Conservation (phyloP, 495 filamentous ascomycete genomes). For the Penicillium fimorum region DNA sequence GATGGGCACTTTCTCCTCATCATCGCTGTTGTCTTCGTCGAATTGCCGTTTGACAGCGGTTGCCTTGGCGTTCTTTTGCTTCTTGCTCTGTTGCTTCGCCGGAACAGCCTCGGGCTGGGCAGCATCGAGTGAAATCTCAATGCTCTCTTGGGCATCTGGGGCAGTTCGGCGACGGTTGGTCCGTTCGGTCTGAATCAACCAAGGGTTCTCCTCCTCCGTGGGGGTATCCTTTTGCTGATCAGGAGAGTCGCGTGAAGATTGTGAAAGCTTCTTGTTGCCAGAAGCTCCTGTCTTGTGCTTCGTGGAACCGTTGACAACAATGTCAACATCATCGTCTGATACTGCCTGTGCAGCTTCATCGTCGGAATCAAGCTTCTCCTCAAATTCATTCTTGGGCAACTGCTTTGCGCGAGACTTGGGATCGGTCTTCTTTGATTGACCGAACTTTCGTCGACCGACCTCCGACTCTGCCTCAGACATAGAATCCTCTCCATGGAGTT, state of each 20-base stretch:
- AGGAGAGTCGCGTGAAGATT: conserved; percentile 19
- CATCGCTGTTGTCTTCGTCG: conserved; percentile 47
- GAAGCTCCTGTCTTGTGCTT: conserved; percentile 25
- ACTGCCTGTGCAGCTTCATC: conserved; percentile 39
- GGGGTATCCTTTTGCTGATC: conserved; percentile 21
- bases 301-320: conserved; percentile 20
- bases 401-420: conserved; percentile 21
- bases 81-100: conserved; percentile 17
- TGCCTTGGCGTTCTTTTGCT: conserved; percentile 22
- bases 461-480: conserved; percentile 56
- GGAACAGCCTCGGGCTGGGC: conserved; percentile 23
- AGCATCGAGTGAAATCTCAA: conserved; percentile 41
- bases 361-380: conserved; percentile 57
- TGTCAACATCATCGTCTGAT: conserved; percentile 28
- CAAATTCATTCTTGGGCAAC: conserved; percentile 54
- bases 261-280: conserved; percentile 21
- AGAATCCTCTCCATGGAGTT: conserved; percentile 60
- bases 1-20: conserved; percentile 60
- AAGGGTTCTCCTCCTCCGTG: conserved; percentile 47
- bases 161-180: conserved; percentile 38
- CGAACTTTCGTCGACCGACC: conserved; percentile 66
- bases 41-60: conserved; percentile 21
- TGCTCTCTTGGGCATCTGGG: conserved; percentile 33
- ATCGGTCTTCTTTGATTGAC: conserved; percentile 41
- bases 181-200: conserved; percentile 44